Evolutionary conservation across 2,329 filamentous ascomycete species (phyloP).

Genomic region (Ceratocystis eucalypticola): DNA sequence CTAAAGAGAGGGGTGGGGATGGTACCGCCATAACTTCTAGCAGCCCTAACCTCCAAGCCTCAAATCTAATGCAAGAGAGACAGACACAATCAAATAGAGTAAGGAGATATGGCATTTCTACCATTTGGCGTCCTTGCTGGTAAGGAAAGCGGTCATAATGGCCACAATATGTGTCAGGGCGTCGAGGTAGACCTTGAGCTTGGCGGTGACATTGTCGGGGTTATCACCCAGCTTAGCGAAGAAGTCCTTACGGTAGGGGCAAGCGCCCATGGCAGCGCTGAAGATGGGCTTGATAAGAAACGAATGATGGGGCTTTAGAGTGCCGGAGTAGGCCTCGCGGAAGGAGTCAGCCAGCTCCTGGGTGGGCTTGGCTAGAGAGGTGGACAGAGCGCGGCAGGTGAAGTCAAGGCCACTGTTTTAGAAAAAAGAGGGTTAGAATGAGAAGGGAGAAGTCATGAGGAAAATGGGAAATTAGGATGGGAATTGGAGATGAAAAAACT

Average conservation of each 20-base stretch:
- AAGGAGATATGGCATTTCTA: conserved; percentile 24
- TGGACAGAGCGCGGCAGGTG: conserved; percentile 68
- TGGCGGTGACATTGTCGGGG: conserved; percentile 45
- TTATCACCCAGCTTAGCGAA: conserved; percentile 72
- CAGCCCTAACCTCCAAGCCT: background rate
- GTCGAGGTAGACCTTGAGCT: conserved; percentile 59
- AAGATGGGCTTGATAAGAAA: conserved; percentile 88
- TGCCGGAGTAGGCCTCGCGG: conserved; percentile 67
- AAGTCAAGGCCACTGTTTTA: conserved; percentile 71
- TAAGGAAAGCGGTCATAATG: conserved; percentile 54
- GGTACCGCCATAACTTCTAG: too few relatives aligned
- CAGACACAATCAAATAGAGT: background rate
- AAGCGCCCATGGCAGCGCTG: conserved; percentile 81
- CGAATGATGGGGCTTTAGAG: conserved; percentile 82
- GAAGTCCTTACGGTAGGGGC: conserved; percentile 87
- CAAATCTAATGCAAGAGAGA: background rate
- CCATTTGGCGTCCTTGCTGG: conserved; percentile 45
- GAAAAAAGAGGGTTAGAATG: too few relatives aligned
- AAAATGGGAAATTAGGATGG: conserved; percentile 11
- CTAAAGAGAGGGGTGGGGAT: background rate
- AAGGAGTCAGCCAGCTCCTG: conserved; percentile 81
- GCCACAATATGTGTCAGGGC: conserved; percentile 62
- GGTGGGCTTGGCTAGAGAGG: conserved; percentile 53
- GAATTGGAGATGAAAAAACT: conserved; percentile 21
- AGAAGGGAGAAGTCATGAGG: conserved; percentile 5